phyloP scores from a whole-genome alignment of 2,329 filamentous ascomycete species.

The Hypocreales sp. region DNA sequence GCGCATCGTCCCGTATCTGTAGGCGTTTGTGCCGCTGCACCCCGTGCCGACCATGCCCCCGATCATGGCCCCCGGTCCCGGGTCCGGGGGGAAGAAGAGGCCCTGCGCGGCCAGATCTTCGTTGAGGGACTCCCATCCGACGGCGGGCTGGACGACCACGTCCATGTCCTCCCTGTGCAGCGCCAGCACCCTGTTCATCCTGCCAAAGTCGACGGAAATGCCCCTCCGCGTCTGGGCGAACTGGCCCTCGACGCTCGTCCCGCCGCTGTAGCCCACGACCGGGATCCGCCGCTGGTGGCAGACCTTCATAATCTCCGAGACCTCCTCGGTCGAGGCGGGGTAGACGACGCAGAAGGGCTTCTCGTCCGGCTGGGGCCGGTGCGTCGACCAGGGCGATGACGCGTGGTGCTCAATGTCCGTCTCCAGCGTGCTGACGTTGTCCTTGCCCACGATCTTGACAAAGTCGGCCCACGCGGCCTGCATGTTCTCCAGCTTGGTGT shows the following conservation, averaged over 20 bases:
- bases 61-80: slow-evolving; percentile 83
- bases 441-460: slow-evolving; percentile 44
- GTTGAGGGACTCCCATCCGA: slow-evolving; percentile 79
- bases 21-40: slow-evolving; percentile 71
- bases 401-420: slow-evolving; percentile 40
- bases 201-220: slow-evolving; percentile 70
- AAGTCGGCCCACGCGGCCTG: slow-evolving; percentile 59
- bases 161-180: slow-evolving; percentile 68
- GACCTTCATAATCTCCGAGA: slow-evolving; percentile 75
- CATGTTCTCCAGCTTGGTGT: slow-evolving; percentile 45
- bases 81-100: slow-evolving; percentile 85
- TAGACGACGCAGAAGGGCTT: slow-evolving; percentile 58
- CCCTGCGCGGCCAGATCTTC: slow-evolving; percentile 57
- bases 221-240: slow-evolving; percentile 72
- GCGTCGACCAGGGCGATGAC: slow-evolving; percentile 47
- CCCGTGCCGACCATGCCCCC: slow-evolving; percentile 73
- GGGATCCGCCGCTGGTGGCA: slow-evolving; percentile 71
- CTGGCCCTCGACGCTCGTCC: slow-evolving; percentile 81
- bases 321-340: slow-evolving; percentile 64
- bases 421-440: slow-evolving; percentile 46
- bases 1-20: slow-evolving; percentile 86
- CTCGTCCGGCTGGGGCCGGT: slow-evolving; percentile 30
- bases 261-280: slow-evolving; percentile 75
- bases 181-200: slow-evolving; percentile 68
- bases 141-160: slow-evolving; percentile 62